These are phyloP conservation scores for Ustilago trichophora DNA, from an alignment of 1,284 basidiomycete genomes.

Conservation along the genomic window DNA sequence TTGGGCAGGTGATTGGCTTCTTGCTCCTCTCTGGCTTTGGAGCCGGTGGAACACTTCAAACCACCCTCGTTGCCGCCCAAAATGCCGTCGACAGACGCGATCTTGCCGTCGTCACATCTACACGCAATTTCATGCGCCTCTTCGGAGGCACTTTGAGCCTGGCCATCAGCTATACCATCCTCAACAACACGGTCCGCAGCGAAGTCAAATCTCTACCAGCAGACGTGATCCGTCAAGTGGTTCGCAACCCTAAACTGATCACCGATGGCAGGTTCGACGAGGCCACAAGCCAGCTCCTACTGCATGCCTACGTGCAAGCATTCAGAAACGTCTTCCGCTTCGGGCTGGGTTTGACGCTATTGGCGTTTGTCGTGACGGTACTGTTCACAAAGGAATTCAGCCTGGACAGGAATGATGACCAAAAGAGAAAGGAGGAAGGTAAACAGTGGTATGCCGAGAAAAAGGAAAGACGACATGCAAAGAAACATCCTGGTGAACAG, in stretches of 20 bases:
- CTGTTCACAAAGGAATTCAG: conserved; percentile 72
- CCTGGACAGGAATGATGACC: conserved; percentile 73
- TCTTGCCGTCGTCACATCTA: conserved; percentile 77
- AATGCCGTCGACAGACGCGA: conserved; percentile 75
- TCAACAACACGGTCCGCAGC: conserved; percentile 48
- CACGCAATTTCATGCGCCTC: conserved; percentile 75
- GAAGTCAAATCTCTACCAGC: conserved; percentile 9
- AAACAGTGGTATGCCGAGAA: conserved; percentile 53
- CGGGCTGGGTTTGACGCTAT: conserved; percentile 36
- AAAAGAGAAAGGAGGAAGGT: conserved; percentile 68
- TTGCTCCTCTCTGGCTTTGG: conserved; percentile 77
- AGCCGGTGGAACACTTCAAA: conserved; percentile 71
- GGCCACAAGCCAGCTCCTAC: conserved; percentile 65
- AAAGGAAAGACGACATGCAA: conserved; percentile 20
- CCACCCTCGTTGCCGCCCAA: conserved; percentile 73
- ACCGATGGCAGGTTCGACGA: conserved; percentile 16
- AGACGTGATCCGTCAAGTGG: conserved; percentile 18
- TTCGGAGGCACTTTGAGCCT: conserved; percentile 75
- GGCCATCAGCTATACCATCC: conserved; percentile 72
- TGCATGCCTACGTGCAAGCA: conserved; percentile 73
- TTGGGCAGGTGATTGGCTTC: conserved; percentile 73
- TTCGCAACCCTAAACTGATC: conserved; percentile 43
- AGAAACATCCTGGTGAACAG: conserved; percentile 2
- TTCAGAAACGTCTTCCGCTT: conserved; percentile 72
- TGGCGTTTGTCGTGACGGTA: conserved; percentile 67